Evolutionary conservation across 1,284 basidiomycete genomes (phyloP).

Genomic region (Marasmius sp.): DNA sequence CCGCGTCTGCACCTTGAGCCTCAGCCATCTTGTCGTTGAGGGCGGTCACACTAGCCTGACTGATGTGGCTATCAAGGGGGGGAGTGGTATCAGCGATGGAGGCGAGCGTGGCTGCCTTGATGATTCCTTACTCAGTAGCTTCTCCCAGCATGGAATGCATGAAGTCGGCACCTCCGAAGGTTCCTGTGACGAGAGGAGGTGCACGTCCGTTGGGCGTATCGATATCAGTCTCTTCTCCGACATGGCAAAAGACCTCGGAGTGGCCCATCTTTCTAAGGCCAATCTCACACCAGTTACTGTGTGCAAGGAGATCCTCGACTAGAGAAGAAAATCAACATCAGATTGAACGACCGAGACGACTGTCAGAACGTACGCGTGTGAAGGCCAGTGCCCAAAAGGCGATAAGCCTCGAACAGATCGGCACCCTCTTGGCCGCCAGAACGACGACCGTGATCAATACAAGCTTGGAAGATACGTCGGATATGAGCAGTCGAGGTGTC

Average conservation of each 20-base stretch:
- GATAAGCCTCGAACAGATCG: constrained; percentile 72
- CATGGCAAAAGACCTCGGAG: constrained; percentile 79
- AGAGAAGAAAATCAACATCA: background rate
- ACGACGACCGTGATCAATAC: constrained; percentile 61
- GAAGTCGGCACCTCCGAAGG: constrained; percentile 82
- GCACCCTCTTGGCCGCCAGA: constrained; percentile 53
- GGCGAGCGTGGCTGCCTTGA: background rate
- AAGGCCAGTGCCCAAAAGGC: constrained; percentile 69
- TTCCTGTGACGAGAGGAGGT: constrained; percentile 81
- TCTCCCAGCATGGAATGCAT: constrained; percentile 66
- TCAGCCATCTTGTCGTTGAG: constrained; percentile 69
- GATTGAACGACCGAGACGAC: background rate
- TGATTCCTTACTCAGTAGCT: constrained; percentile 51
- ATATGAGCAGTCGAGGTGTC: constrained; percentile 82
- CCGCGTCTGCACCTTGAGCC: constrained; percentile 33
- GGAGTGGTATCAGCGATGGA: constrained; percentile 5
- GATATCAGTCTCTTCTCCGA: constrained; percentile 72
- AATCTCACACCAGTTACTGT: constrained; percentile 81
- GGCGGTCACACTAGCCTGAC: constrained; percentile 80
- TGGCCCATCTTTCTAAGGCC: constrained; percentile 74
- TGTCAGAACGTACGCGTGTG: constrained; percentile 43
- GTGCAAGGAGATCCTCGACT: constrained; percentile 76
- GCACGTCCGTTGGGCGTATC: constrained; percentile 73
- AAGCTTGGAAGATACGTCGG: constrained; percentile 63
- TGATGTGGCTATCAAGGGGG: constrained; percentile 44